Percentiles rank a stretch among this genome's conserved stretches.
These are phyloP conservation scores for Phaeosphaeriaceae sp. DNA, from an alignment of 2,329 filamentous ascomycete genomes.

Conservation along the genomic window DNA sequence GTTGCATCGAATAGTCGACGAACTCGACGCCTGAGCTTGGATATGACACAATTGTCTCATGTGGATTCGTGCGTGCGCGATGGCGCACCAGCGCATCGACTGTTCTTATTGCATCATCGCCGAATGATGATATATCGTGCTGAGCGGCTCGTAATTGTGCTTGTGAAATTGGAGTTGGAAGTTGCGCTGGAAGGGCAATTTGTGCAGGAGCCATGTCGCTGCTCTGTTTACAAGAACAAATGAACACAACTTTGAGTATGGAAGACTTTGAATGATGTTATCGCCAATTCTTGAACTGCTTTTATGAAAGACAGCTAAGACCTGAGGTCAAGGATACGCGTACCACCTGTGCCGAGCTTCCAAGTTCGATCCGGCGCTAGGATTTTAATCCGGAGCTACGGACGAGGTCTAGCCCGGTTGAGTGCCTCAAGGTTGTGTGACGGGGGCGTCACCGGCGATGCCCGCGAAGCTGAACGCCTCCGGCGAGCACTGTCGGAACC, in stretches of 20 bases:
- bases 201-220: conserved; percentile 28
- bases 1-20: conserved; percentile 56
- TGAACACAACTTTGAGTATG: background rate
- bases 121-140: conserved; percentile 3
- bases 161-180: conserved; percentile 6
- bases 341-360: background rate
- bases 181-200: conserved; percentile 19
- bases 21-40: conserved; percentile 55
- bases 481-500: background rate
- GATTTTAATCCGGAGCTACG: background rate
- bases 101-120: conserved; percentile 30
- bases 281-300: background rate
- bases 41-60: conserved; percentile 54
- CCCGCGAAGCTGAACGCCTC: background rate
- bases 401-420: background rate
- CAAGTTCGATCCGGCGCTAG: background rate
- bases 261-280: background rate
- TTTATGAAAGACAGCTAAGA: background rate
- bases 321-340: background rate
- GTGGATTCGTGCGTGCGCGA: conserved; percentile 44
- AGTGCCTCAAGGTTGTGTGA: background rate
- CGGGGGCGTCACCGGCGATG: background rate
- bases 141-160: background rate
- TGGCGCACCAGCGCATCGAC: conserved; percentile 52
- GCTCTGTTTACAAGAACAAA: background rate